Base-by-base conservation (phyloP, 257 asterid species). In the Verbascum thapsus region DNA sequence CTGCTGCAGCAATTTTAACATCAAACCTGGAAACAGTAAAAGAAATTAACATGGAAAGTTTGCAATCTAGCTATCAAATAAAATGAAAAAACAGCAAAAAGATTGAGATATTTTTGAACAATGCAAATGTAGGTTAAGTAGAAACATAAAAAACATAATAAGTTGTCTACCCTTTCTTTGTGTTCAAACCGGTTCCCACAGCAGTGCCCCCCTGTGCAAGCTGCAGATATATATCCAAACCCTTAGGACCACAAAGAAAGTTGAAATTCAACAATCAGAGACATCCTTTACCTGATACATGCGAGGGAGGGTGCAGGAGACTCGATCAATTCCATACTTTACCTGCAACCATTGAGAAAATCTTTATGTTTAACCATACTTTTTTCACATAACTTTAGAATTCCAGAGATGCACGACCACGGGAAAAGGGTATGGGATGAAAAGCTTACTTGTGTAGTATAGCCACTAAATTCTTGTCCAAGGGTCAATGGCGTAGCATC, bases 141-240 rank as follows among this genome's bases (percentile, higher is more conserved):
- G 22, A 40, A 64, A 63, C 32, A 19, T n/a, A n/a, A n/a, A n/a
- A 30, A 61, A 23, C 19, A 26, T 26, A 12, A 34, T 65, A 48
- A 43, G 42, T 10, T 3, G 53, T 82, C 66, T 72, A 85, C 99
- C 99, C 97, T 80, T 81, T 87, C 81, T 87, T 85, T 45, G 99
- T 94, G 79, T 94, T 90, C 74, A 94, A 76, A 72, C 99, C 99
- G 22, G 99, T 90, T 64, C 99, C 99, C 30, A 94, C 96, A 44
- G 99, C 97, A 50, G 99, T 94, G 68, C 96, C 99, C 20, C 99
- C 97, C 64, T 90, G 99, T 71, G 99, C 97, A 63, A 94, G 96
- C 99, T 94, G 97, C 78, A 71, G 58, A 75, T 45, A 61, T 71
- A 26, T 26, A 26, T 59, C 54, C 59, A 68, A 72, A 56, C 62